Percentiles rank a stretch among this genome's conserved stretches.
phyloP scores from a whole-genome alignment of 305 asterid genomes.

The Fraxinus sp. region DNA sequence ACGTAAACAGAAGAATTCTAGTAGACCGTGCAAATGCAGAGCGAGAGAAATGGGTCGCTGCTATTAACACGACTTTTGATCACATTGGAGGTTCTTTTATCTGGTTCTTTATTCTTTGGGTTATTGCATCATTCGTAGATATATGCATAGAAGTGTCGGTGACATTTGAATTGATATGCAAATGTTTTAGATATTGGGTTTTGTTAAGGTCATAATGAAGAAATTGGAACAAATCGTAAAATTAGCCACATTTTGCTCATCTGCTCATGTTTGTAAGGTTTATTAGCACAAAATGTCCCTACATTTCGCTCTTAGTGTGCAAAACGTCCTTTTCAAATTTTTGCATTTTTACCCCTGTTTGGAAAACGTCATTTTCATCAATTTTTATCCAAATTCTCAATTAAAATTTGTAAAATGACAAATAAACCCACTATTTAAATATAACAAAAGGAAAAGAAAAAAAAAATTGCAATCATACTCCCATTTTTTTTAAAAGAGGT shows the following conservation, averaged over 20 bases:
- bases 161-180: not conserved
- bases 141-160: not conserved
- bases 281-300: no score
- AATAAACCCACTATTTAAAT: no score
- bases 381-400: no score
- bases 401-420: no score
- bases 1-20: conserved; percentile 74
- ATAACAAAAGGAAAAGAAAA: no score
- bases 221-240: not conserved
- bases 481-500: no score
- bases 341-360: no score
- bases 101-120: not conserved
- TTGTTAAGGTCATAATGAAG: not conserved
- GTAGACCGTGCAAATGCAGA: conserved; percentile 87
- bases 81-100: conserved; percentile 82
- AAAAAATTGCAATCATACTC: no score
- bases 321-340: no score
- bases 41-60: conserved; percentile 89
- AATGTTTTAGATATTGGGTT: conserved; percentile 3
- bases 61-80: conserved; percentile 86
- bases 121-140: not conserved
- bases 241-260: not conserved
- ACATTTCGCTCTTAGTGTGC: no score
- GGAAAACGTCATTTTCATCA: no score
- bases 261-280: not conserved